A percentile compares a stretch with the other conserved stretches of the same genome.
phyloP scores from a whole-genome alignment of 139 green algal species.

The Chlorella vulgaris region DNA sequence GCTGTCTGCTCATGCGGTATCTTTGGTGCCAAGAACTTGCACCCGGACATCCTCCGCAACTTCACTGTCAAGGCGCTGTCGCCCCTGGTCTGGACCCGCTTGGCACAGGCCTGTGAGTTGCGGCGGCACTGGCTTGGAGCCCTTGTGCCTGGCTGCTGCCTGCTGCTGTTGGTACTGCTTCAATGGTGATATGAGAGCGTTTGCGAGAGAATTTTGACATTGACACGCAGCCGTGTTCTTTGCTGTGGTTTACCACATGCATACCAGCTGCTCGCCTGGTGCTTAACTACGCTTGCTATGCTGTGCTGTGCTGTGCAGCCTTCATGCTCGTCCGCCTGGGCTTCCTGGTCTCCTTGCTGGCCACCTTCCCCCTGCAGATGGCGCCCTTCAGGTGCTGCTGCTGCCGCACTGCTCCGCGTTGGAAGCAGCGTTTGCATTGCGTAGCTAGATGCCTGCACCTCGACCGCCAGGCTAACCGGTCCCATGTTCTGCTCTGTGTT shows the following conservation, averaged over 20 bases:
- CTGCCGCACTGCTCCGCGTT: not conserved
- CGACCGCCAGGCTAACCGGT: too few relatives aligned
- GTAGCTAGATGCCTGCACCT: too few relatives aligned
- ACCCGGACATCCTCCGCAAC: slow-evolving; percentile 30
- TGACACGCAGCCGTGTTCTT: too few relatives aligned
- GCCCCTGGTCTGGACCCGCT: slow-evolving; percentile 17
- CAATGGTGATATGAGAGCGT: too few relatives aligned
- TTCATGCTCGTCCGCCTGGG: slow-evolving; percentile 36
- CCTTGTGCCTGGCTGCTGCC: not conserved
- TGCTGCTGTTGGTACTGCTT: not conserved
- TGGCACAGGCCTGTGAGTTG: slow-evolving; percentile 33
- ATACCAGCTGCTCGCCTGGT: not conserved
- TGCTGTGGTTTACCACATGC: too few relatives aligned
- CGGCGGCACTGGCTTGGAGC: not conserved
- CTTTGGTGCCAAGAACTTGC: slow-evolving; percentile 12
- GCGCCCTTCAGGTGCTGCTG: slow-evolving; percentile 2
- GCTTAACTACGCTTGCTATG: too few relatives aligned
- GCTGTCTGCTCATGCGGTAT: slow-evolving; percentile 38
- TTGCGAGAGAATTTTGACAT: too few relatives aligned
- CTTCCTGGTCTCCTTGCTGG: slow-evolving; percentile 39
- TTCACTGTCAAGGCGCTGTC: slow-evolving; percentile 38
- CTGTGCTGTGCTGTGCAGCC: not conserved
- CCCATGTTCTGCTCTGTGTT: not conserved
- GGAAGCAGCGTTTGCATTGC: not conserved
- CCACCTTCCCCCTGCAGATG: slow-evolving; percentile 42